Conservation (phyloP, 2,329 filamentous ascomycete genomes). For the Ceratocystis huliohia region DNA sequence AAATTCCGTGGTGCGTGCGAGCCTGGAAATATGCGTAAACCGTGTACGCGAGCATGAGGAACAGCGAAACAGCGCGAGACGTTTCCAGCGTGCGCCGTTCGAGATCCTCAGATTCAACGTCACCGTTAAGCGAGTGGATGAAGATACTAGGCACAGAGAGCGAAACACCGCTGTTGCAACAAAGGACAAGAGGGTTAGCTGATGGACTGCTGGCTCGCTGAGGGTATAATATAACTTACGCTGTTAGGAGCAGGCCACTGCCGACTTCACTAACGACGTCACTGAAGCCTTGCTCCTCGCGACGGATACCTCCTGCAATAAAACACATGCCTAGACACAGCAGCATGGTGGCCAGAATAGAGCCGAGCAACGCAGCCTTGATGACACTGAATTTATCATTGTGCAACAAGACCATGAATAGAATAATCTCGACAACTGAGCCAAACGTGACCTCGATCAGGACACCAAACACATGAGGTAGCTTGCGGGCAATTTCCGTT, state of each 20-base stretch:
- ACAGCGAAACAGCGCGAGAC: constrained; percentile 56
- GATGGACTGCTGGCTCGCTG: background rate
- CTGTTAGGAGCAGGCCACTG: constrained; percentile 62
- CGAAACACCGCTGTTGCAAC: constrained; percentile 27
- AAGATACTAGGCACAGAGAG: constrained; percentile 43
- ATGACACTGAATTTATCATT: constrained; percentile 53
- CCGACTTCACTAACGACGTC: constrained; percentile 68
- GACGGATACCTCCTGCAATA: constrained; percentile 57
- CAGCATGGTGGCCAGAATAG: constrained; percentile 68
- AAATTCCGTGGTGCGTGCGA: constrained; percentile 64
- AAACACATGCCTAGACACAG: constrained; percentile 72
- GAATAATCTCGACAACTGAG: constrained; percentile 66
- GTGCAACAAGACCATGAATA: constrained; percentile 64
- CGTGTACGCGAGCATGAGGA: constrained; percentile 56
- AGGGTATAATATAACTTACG: constrained; percentile 40
- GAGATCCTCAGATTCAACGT: constrained; percentile 31
- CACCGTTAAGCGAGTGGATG: constrained; percentile 33
- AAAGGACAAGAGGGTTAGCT: background rate
- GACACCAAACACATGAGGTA: constrained; percentile 59
- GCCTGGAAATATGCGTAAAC: constrained; percentile 61
- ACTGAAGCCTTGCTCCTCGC: constrained; percentile 58
- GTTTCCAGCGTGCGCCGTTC: constrained; percentile 46
- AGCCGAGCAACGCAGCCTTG: constrained; percentile 70
- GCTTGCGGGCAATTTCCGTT: constrained; percentile 64
- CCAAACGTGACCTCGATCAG: constrained; percentile 48